Conservation (phyloP, 1,284 basidiomycete species). For the Fomitiporia mediterranea region DNA sequence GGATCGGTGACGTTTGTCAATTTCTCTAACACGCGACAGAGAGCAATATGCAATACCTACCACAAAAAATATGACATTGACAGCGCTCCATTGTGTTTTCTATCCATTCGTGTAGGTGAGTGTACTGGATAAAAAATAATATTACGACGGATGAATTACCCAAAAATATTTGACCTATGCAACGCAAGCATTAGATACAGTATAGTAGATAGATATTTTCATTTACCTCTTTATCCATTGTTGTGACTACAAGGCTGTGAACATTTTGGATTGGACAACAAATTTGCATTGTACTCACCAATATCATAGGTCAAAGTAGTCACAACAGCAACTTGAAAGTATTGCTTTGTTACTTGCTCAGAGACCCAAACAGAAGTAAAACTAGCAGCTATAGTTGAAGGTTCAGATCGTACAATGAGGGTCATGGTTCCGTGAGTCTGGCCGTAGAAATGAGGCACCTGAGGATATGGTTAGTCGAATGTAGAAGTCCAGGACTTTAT, state of each 20-base stretch:
- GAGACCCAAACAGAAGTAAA: too few relatives aligned
- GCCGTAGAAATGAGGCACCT: too few relatives aligned
- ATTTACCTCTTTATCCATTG: neutral
- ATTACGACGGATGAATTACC: neutral
- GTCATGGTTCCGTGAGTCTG: too few relatives aligned
- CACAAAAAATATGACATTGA: neutral
- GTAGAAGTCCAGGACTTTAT: too few relatives aligned
- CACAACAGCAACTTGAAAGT: too few relatives aligned
- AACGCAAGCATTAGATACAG: neutral
- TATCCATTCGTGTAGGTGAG: neutral
- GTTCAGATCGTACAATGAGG: too few relatives aligned
- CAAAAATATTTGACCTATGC: neutral
- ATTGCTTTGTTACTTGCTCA: too few relatives aligned
- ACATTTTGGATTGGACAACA: too few relatives aligned
- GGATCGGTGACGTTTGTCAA: neutral
- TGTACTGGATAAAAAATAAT: neutral
- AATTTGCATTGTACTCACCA: too few relatives aligned
- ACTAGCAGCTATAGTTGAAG: too few relatives aligned
- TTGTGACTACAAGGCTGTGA: neutral
- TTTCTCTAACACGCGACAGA: neutral
- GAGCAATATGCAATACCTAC: neutral
- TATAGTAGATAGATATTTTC: neutral
- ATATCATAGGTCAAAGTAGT: too few relatives aligned
- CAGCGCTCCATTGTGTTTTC: neutral
- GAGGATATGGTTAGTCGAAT: too few relatives aligned